Evolutionary conservation across 2,329 filamentous ascomycete species (phyloP), one percentile per base, ranked within the genome.

Genomic region (Aspergillus cejpii): DNA sequence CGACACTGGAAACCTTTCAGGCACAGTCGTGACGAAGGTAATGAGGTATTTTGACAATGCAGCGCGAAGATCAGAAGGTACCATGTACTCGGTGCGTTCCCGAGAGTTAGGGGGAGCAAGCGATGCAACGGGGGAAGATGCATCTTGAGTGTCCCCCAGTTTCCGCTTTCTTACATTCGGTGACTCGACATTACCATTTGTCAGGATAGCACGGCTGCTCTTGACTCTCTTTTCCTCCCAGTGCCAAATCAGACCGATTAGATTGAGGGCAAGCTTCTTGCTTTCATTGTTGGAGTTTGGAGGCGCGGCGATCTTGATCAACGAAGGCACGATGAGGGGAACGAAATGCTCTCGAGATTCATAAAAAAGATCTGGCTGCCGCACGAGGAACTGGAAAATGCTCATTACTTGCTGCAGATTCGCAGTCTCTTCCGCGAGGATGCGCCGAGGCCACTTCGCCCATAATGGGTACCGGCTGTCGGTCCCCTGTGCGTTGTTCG

Each of bases 311-410:
- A 98, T 87, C 67, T 97, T 97, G 41, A 86, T 79, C 27, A 98
- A 74, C 3, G 88, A 91, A 1, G 83, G 84, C 44, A 98, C 90
- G 62, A 98, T 94, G 52, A 92, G 79, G 45, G 85, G 80, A 3
- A 89, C 82, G 53, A 97, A 94, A 60, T 91, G 90, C 53, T 98
- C 92, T 43, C 92, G 78, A 1, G 88, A 89, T 52, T 97, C 91
- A 56, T 94, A 98, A 70, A 98, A 98, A 3, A 98, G 73, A 58
- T 92, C 84, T 0, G 90, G 85, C 62, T 98, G 91, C 45, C 87
- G 81, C 27, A 96, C 91, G 26, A 98, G 75, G 69, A 98, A 98
- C 59, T 96, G 86, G 73, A 96, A 97, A 57, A 98, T 97, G 70
- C 86, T 92, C 42, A 89, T 95, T 71, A 97, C 85, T 68, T 97